Percentiles rank a stretch among this genome's conserved stretches.
Evolutionary conservation across 78 protist species (phyloP).

Genomic region (Ministeria vibrans): DNA sequence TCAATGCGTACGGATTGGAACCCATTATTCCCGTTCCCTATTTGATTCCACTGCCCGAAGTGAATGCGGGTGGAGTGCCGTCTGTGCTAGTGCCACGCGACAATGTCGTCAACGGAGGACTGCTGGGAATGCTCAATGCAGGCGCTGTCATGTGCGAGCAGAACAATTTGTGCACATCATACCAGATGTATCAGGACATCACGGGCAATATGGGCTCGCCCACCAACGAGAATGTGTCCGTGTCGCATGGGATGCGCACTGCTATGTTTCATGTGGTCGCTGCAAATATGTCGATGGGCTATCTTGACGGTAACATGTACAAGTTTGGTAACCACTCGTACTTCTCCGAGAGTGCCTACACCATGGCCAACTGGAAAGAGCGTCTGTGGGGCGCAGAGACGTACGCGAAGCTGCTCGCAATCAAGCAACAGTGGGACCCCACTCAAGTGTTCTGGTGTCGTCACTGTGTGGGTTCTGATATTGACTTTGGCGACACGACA

Average conservation of each 20-base stretch:
- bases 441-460: background rate
- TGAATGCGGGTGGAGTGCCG: background rate
- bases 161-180: background rate
- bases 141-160: background rate
- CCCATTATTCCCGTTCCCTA: background rate
- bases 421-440: background rate
- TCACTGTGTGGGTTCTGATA: background rate
- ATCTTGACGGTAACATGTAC: background rate
- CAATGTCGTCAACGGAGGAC: background rate
- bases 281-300: no score
- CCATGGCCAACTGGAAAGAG: background rate
- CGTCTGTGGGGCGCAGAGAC: background rate
- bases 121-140: background rate
- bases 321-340: background rate
- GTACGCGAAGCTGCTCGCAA: background rate
- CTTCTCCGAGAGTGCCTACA: conserved; percentile 5
- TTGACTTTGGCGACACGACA: no score
- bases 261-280: background rate
- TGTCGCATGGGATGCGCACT: background rate
- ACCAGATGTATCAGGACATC: background rate
- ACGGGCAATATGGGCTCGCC: background rate
- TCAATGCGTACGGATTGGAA: no score
- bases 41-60: background rate
- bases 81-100: background rate
- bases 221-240: background rate